Evolutionary conservation across 306 rosid genomes (phyloP).

Genomic region (Trichosanthes cucumerina): DNA sequence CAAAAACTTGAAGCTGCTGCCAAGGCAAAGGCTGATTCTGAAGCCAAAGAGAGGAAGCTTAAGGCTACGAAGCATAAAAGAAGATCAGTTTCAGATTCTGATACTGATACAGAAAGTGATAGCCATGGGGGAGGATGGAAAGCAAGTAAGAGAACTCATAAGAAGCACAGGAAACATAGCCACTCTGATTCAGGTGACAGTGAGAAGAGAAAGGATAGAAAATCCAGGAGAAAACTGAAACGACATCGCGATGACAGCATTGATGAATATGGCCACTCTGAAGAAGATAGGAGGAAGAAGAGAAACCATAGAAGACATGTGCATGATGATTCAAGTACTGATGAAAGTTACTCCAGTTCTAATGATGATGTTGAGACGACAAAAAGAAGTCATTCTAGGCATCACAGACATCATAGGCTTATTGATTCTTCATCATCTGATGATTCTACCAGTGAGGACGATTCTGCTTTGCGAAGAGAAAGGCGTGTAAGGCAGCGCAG

Average conservation of each 20-base stretch:
- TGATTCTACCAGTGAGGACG: slow-evolving; percentile 28
- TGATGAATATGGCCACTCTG: slow-evolving; percentile 37
- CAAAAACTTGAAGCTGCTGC: slow-evolving; percentile 83
- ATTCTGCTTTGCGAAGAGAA: slow-evolving; percentile 23
- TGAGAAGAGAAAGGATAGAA: slow-evolving; percentile 52
- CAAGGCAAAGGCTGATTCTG: slow-evolving; percentile 66
- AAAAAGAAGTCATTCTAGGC: slow-evolving; percentile 39
- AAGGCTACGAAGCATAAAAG: slow-evolving; percentile 57
- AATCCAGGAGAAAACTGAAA: slow-evolving; percentile 40
- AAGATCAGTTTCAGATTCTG: slow-evolving; percentile 37
- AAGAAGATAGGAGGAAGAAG: slow-evolving; percentile 58
- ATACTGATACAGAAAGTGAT: slow-evolving; percentile 35
- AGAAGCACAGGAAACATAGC: slow-evolving; percentile 56
- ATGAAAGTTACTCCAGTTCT: slow-evolving; percentile 34
- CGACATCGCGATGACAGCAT: slow-evolving; percentile 37
- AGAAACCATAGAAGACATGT: slow-evolving; percentile 32
- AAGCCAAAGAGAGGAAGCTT: slow-evolving; percentile 53
- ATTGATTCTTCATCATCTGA: slow-evolving; percentile 26
- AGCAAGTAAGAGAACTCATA: slow-evolving; percentile 43
- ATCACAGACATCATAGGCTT: slow-evolving; percentile 33
- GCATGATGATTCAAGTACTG: slow-evolving; percentile 34
- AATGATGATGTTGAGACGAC: slow-evolving; percentile 26
- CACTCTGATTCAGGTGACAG: slow-evolving; percentile 44
- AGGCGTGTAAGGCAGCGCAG: slow-evolving; percentile 34
- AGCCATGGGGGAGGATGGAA: slow-evolving; percentile 33